Evolutionary conservation across 345 rosid genomes (phyloP).

Genomic region (Noccaea bulbosa): DNA sequence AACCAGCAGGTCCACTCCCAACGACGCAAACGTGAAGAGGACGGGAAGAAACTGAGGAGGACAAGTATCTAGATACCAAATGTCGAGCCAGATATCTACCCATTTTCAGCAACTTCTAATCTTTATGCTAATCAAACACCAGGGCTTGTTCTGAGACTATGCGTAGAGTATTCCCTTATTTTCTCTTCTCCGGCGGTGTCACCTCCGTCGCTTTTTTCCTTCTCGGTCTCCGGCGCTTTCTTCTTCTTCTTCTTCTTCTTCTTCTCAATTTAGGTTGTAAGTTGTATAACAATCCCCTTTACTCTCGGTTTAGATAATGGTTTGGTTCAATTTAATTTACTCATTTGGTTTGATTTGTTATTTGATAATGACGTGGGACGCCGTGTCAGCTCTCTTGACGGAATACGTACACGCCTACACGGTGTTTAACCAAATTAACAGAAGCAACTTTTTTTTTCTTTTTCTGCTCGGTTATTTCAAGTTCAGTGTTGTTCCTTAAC

Average conservation of each 20-base stretch:
- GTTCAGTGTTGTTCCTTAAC: not conserved
- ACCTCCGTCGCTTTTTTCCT: not conserved
- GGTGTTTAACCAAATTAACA: too few species aligned
- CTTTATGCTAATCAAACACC: not conserved
- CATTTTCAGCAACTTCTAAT: constrained; percentile 32
- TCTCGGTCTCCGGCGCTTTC: not conserved
- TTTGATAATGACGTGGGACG: too few species aligned
- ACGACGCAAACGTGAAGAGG: constrained; percentile 80
- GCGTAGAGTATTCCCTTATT: not conserved
- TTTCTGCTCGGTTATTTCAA: not conserved
- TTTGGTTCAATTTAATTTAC: not conserved
- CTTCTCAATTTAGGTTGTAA: not conserved
- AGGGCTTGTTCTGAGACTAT: not conserved
- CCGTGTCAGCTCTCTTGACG: too few species aligned
- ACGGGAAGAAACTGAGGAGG: constrained; percentile 47
- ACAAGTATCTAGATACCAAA: constrained; percentile 52
- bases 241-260: not conserved
- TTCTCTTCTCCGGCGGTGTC: too few species aligned
- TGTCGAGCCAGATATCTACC: constrained; percentile 41
- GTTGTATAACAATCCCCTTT: not conserved
- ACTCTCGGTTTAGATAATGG: not conserved
- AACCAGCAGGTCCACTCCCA: constrained; percentile 94
- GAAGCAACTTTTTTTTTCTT: too few species aligned
- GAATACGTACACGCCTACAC: too few species aligned
- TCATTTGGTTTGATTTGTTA: not conserved